Base-by-base conservation (phyloP, 1,139 yeast genomes). In the Saccharomycopsis phalli region DNA sequence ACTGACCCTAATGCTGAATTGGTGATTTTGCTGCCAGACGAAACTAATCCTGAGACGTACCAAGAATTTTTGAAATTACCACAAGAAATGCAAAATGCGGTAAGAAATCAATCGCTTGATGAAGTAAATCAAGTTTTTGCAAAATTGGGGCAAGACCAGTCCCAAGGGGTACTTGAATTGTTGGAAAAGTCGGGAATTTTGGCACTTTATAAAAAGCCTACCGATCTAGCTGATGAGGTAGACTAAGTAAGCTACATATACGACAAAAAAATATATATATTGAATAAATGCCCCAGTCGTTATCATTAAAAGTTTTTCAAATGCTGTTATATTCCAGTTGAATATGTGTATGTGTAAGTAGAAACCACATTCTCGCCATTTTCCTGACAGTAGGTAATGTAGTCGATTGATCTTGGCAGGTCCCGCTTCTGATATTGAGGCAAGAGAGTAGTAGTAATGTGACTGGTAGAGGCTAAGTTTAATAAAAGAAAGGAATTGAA, bases 51-150 rank as follows among this genome's bases (percentile, higher is more conserved):
- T 2, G 61, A 60, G 35, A 73, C 73, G 42, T 76, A 71, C 53
- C 66, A 68, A 42, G 61, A 68, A 0, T 81, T 80, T 53, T 64
- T 71, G 16, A 59, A 72, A 41, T 64, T 87, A 48, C 79, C 91
- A 2, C 53, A 60, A 5, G 69, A 68, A 14, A 74, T 91, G 74
- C 86, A 78, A 58, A 65, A 60, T 7, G 98, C 98, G 0, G 68
- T 88, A n/a, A 66, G 67, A 51, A 71, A 91, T 0, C 73, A 71
- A 38, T 67, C 74, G 8, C 65, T 91, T 45, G 95, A 84, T 47
- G 78, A 73, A 48, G 87, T 91, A 43, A 91, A 91, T 61, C 71
- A 76, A 50, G 91, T 83, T 1, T 81, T 91, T 56, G 93, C 82
- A 2, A 66, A 67, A n/a, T 68, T 83, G 68, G 66, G 76, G 27